Base-by-base conservation (phyloP, 2,329 filamentous ascomycete genomes). In the Bipolaris oryzae region DNA sequence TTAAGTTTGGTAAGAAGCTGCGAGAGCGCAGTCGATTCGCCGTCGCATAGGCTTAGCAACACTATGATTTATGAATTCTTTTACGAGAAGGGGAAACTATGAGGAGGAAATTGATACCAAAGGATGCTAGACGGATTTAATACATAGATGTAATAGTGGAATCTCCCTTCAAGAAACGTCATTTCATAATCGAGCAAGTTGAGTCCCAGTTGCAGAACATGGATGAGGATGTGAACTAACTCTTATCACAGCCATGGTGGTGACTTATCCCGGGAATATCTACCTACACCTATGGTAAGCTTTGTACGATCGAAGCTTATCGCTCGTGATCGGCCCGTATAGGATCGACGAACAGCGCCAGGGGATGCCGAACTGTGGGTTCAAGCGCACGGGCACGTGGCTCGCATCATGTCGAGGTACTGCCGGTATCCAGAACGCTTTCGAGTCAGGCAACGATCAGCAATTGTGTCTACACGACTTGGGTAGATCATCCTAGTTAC, bases 11-110 rank as follows among this genome's bases (percentile, higher is more conserved):
- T 2, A 82, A 79, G 21, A 77, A 70, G 47, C 71, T 89, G 57
- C 80, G 86, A 57, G 76, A 81, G 6, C 77, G 84, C 69, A 86
- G 84, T 73, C 83, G 80, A 71, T 89, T 88, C 75, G 83, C 85
- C 6, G 66, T 60, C 39, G 61, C 58, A 16, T 68, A 57, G 44
- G 5, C 15, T 25, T 37, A 18, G 20, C 7, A 5, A 5, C 9
- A 10, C 9, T 16, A 10, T 2, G 9, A 34, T 9, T 47, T 7
- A 25, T 25, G 20, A 44, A 9, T 1, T 20, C 3, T 31, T 31
- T 1, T 31, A 31, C 10, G 28, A 31, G 1, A 31, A 31, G 10
- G 3, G 10, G 28, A 31, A 11, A 31, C 28, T 13, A 31, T 31
- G 4, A 4, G 10, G 28, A 31, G 28, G 10, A 28, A 11, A 28